A percentile compares a stretch with the other conserved stretches of the same genome.
These are phyloP conservation scores for Hygrophoropsis aurantiaca DNA, from an alignment of 768 basidiomycete genomes.

Conservation along the genomic window DNA sequence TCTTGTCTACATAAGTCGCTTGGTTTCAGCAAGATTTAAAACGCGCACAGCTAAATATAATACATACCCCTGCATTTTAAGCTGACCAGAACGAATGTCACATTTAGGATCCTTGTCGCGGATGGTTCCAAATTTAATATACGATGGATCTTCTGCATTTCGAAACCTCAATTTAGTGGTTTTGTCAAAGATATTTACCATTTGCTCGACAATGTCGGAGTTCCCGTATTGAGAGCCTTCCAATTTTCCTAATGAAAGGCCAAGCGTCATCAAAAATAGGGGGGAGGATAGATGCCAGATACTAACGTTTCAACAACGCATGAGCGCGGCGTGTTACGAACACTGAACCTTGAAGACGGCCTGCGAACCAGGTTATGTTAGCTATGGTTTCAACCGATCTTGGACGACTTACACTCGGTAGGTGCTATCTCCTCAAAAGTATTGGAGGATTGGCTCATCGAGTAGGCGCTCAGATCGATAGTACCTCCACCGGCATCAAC, in stretches of 20 bases:
- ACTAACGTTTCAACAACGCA: constrained; percentile 31
- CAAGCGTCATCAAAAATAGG: no score
- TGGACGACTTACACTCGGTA: constrained; percentile 29
- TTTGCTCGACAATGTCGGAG: constrained; percentile 33
- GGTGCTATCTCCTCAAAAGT: constrained; percentile 39
- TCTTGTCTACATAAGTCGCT: constrained; percentile 24
- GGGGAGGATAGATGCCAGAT: neutral
- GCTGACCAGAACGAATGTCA: constrained; percentile 39
- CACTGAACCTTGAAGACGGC: constrained; percentile 41
- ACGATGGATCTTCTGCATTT: constrained; percentile 35
- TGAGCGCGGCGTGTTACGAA: constrained; percentile 36
- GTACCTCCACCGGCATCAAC: constrained; percentile 54
- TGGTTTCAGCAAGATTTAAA: neutral
- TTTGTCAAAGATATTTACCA: constrained; percentile 39
- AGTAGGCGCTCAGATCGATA: constrained; percentile 42
- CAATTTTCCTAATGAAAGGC: constrained; percentile 25
- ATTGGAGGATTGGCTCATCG: constrained; percentile 37
- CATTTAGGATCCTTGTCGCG: constrained; percentile 37
- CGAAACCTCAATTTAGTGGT: constrained; percentile 46
- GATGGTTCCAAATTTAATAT: constrained; percentile 41
- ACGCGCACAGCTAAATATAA: neutral
- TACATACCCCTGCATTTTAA: constrained; percentile 37
- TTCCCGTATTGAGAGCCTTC: constrained; percentile 29
- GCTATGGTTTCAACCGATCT: neutral
- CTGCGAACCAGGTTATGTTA: constrained; percentile 19